Conservation (phyloP, 1,284 basidiomycete genomes). For the Inonotus obliquus region DNA sequence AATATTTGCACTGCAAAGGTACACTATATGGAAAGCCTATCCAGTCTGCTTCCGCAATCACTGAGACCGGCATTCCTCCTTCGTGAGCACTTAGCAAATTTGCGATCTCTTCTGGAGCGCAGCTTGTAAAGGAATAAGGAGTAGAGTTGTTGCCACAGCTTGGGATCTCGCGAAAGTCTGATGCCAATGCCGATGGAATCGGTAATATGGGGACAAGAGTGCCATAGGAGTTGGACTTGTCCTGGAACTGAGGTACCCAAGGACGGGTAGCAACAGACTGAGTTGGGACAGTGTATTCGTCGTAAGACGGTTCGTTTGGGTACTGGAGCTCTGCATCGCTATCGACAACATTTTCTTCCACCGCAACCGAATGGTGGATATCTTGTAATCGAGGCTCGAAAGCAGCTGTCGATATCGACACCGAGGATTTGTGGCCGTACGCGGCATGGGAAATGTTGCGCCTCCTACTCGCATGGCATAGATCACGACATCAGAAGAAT, state of each 20-base stretch:
- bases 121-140: background rate
- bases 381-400: no score
- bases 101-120: constrained; percentile 1
- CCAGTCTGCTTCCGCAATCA: constrained; percentile 5
- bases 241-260: no score
- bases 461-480: no score
- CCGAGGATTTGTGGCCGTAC: no score
- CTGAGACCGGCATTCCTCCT: background rate
- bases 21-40: background rate
- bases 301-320: background rate
- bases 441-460: no score
- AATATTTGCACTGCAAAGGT: background rate
- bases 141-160: background rate
- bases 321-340: background rate
- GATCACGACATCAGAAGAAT: no score
- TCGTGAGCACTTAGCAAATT: background rate
- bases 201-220: no score
- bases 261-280: background rate
- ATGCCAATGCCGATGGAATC: no score
- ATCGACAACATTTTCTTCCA: background rate
- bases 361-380: background rate
- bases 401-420: no score
- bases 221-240: no score
- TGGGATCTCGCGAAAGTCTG: background rate
- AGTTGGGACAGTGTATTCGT: background rate